Evolutionary conservation across 75 land plant species (phyloP).

Genomic region (Azolla pinnata): DNA sequence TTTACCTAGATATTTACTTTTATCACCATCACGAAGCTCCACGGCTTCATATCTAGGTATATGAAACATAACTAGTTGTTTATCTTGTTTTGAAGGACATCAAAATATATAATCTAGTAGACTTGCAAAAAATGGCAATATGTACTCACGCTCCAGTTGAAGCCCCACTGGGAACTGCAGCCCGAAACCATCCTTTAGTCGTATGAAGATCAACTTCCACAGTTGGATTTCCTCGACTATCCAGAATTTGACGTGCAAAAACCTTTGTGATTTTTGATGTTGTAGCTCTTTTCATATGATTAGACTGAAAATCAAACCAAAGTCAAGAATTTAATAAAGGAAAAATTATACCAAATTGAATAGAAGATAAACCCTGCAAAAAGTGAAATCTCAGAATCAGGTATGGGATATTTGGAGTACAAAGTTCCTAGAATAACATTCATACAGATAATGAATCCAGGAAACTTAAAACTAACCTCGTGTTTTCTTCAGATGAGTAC

Average conservation of each 20-base stretch:
- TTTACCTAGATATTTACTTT: slow-evolving; percentile 74
- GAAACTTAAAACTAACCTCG: no score
- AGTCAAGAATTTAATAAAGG: slow-evolving; percentile 1
- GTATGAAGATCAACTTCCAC: slow-evolving; percentile 92
- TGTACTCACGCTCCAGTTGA: slow-evolving; percentile 65
- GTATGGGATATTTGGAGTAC: no score
- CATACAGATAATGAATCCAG: no score
- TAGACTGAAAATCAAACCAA: slow-evolving; percentile 43
- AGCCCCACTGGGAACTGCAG: slow-evolving; percentile 84
- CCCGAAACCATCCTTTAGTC: slow-evolving; percentile 85
- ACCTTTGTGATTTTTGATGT: slow-evolving; percentile 69
- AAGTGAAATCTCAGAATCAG: no score
- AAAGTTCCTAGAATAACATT: no score
- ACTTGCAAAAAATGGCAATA: neutral
- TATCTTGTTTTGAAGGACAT: no score
- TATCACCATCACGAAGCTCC: slow-evolving; percentile 87
- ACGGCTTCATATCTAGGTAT: slow-evolving; percentile 74
- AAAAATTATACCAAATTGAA: no score
- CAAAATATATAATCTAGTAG: no score
- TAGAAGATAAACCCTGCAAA: no score
- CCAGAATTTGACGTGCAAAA: slow-evolving; percentile 80
- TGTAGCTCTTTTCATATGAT: slow-evolving; percentile 76
- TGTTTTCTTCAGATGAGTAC: no score
- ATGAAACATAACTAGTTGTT: no score
- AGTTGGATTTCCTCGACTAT: slow-evolving; percentile 94